These are phyloP conservation scores for Lanmaoa rubissima DNA, from an alignment of 768 basidiomycete genomes.

Conservation along the genomic window DNA sequence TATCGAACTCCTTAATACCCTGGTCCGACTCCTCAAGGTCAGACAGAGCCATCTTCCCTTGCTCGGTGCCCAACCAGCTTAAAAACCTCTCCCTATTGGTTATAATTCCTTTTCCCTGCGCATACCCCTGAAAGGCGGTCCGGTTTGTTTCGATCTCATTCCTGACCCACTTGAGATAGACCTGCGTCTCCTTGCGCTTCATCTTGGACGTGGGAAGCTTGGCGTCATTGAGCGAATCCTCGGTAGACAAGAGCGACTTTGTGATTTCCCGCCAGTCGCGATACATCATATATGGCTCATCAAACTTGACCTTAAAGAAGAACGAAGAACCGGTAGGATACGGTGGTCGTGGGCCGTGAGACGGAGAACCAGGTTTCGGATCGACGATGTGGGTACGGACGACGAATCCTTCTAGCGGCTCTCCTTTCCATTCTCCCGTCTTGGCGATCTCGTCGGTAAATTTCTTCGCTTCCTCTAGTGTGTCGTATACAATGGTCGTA, in stretches of 20 bases:
- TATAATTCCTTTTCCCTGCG: constrained; percentile 82
- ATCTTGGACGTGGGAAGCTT: constrained; percentile 64
- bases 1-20: constrained; percentile 42
- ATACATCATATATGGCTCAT: constrained; percentile 99
- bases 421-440: constrained; percentile 77
- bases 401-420: constrained; percentile 91
- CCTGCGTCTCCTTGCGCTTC: constrained; percentile 70
- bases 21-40: constrained; percentile 21
- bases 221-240: constrained; percentile 30
- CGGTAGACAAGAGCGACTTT: constrained; percentile 57
- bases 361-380: constrained; percentile 35
- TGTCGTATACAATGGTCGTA: constrained; percentile 46
- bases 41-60: constrained; percentile 39
- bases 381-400: constrained; percentile 69
- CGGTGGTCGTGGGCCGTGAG: constrained; percentile 45
- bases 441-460: constrained; percentile 71
- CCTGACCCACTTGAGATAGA: constrained; percentile 84
- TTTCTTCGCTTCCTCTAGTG: constrained; percentile 61
- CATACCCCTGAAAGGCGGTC: constrained; percentile 57
- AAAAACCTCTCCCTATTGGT: constrained; percentile 77
- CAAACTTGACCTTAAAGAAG: constrained; percentile 99
- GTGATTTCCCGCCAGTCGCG: constrained; percentile 97
- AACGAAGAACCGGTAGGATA: constrained; percentile 81
- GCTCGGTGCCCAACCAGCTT: constrained; percentile 54
- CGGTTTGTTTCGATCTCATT: constrained; percentile 66